Evolutionary conservation across 371 early-diverging fungal genomes (phyloP), one percentile per base, ranked within the genome.

Genomic region (Dichotomocladium elegans): DNA sequence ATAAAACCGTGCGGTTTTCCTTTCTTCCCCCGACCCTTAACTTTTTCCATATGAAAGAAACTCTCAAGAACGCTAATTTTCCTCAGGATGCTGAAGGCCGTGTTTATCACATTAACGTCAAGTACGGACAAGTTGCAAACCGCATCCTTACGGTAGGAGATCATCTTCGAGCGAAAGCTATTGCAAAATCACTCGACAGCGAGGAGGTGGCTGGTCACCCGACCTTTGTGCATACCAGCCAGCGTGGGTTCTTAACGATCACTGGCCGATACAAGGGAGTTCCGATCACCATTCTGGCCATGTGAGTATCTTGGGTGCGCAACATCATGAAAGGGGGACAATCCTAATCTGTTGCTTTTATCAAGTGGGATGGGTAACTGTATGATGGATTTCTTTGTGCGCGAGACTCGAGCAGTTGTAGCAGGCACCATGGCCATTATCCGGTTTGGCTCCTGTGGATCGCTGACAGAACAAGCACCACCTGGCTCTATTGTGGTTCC

Each of bases 341-440:
- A 30, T 34, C 35, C 11, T 19, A 21, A 24, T 15, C 4, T 48
- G 15, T 19, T 22, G 22, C 19, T 29, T 35, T 27, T 29, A 42
- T 53, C 3, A 11, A 77, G 77, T 61, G 78, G 78, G 21, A 83
- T 84, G 89, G 96, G 97, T 30, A 68, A 82, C 9, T 64, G 89
- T 3, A 94, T 93, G 92, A 91, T 93, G 89, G 97, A 96, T 66
- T 92, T 96, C 57, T 88, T 96, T 57, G 85, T 97, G 12, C 82
- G 98, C 22, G 98, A 97, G 66, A 77, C 85, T 22, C 82, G 98
- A 34, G 90, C 91, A 26, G 86, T 92, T 30, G 88, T 89, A 1
- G 72, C 83, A 25, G 98, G 98, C 1, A 88, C 89, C 5, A 62
- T 97, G 70, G 64, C 78, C 15, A 87, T 97, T 27, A 78, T 93